Percentiles rank a stretch among this genome's conserved stretches.
Conservation (phyloP, 78 protist genomes). For the Dictyostelium capitatum region DNA sequence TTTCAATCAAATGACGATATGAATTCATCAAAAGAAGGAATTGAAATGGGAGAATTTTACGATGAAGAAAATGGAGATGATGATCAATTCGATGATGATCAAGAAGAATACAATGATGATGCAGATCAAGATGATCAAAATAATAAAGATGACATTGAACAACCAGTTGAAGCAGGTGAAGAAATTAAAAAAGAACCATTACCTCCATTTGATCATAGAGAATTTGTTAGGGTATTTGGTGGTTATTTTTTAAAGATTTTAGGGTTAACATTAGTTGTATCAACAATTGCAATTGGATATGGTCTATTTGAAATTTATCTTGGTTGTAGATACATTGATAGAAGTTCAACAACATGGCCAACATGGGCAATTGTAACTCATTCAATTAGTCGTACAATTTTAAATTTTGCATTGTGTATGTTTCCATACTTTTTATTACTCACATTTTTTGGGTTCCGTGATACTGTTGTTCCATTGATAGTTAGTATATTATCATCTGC, state of each 20-base stretch:
- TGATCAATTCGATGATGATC: neutral
- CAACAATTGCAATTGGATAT: slow-evolving; percentile 31
- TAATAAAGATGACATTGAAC: slow-evolving; percentile 5
- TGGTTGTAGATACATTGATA: slow-evolving; percentile 61
- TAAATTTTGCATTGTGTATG: slow-evolving; percentile 58
- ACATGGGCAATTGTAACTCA: slow-evolving; percentile 40
- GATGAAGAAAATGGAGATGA: slow-evolving; percentile 18
- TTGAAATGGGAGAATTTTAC: slow-evolving; percentile 28
- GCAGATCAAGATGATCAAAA: slow-evolving; percentile 1
- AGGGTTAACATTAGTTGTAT: neutral
- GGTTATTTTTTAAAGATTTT: slow-evolving; percentile 20
- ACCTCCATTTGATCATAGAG: slow-evolving; percentile 26
- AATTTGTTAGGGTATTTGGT: neutral
- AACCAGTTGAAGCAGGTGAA: slow-evolving; percentile 42
- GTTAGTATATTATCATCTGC: slow-evolving; percentile 6
- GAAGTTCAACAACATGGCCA: slow-evolving; percentile 3
- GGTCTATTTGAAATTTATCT: slow-evolving; percentile 49
- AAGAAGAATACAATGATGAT: neutral
- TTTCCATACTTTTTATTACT: slow-evolving; percentile 44
- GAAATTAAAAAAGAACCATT: slow-evolving; percentile 25
- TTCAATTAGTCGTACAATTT: slow-evolving; percentile 37
- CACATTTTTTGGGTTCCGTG: slow-evolving; percentile 36
- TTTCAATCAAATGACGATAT: neutral
- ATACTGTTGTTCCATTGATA: slow-evolving; percentile 17
- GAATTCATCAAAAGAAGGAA: slow-evolving; percentile 10